phyloP scores from a whole-genome alignment of 2,329 filamentous ascomycete species.

The Raffaelea albimanens region DNA sequence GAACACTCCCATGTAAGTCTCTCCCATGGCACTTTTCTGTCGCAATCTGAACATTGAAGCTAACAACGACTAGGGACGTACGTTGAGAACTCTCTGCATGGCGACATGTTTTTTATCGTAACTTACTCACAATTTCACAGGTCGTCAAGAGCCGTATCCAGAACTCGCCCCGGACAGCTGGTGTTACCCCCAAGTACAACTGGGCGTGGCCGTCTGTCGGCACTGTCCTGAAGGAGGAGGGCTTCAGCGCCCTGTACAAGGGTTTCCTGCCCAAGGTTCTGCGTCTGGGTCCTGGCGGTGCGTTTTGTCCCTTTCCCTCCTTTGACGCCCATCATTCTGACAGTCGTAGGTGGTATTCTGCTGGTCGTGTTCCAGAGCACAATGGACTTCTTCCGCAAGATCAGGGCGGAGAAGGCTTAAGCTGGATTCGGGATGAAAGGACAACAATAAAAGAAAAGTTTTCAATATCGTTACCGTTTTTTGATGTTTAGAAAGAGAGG shows the following conservation, averaged over 20 bases:
- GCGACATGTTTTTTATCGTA: background rate
- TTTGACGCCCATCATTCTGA: conserved; percentile 13
- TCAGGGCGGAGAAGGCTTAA: conserved; percentile 17
- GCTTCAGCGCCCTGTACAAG: conserved; percentile 88
- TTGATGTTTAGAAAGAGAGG: too few species aligned
- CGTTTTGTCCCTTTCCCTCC: conserved; percentile 1
- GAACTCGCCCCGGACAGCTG: conserved; percentile 79
- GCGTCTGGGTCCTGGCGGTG: conserved; percentile 54
- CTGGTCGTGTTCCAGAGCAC: conserved; percentile 80
- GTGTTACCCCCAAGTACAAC: conserved; percentile 87
- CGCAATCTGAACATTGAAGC: background rate
- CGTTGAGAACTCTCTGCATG: background rate
- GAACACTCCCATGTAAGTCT: conserved; percentile 96
- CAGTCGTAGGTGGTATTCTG: conserved; percentile 53
- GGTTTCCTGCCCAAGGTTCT: conserved; percentile 95
- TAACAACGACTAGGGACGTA: conserved; percentile 5
- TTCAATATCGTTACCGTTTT: too few species aligned
- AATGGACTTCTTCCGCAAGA: conserved; percentile 84
- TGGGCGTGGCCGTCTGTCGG: conserved; percentile 88
- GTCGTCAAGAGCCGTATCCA: conserved; percentile 98
- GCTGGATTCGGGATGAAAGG: too few species aligned
- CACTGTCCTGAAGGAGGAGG: conserved; percentile 88
- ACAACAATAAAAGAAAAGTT: too few species aligned
- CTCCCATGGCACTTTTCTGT: conserved; percentile 25
- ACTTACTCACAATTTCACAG: conserved; percentile 27